Evolutionary conservation across 2,329 filamentous ascomycete species (phyloP), one percentile per base, ranked within the genome.

Genomic region (Coniosporium tulheliwenetii): DNA sequence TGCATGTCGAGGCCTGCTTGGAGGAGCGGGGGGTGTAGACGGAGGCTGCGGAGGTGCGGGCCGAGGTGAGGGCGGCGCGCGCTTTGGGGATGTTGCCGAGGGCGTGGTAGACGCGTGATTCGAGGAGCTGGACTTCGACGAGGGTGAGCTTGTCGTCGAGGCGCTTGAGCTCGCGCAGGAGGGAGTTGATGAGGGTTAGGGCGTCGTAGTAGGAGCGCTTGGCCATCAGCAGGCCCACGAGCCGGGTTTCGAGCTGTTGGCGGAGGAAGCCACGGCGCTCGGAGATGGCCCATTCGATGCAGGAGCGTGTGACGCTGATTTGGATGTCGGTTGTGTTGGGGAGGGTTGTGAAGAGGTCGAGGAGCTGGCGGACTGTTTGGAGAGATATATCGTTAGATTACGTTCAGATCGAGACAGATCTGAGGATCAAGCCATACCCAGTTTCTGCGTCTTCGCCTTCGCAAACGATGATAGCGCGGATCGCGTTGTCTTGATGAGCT

Each of bases 1-100:
- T 98, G 91, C 91, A 98, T 96, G 59, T 98, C 91, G 50, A 98
- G 75, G 53, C 91, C 86, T 37, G 91, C 91, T 67, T 98, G 93
- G 43, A 98, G 74, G 49, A 93, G 71, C 3, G 93, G 91, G 39
- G 91, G 91, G 87, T 95, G 70, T 98, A 98, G 47, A 98, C 91
- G 26, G 86, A 94, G 39, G 93, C 91, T 41, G 93, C 91, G 52
- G 84, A 93, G 37, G 91, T 98, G 54, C 91, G 80, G 43, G 91
- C 89, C 47, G 85, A 89, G 15, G 91, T 98, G 47, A 98, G 72
- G 41, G 91, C 91, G 37, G 93, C 91, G 54, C 91, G 84, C 39
- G 85, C 87, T 69, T 98, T 98, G 54, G 89, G 75, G 53, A 93
- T 85, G 67, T 98, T 98, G 49, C 91, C 91, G 44, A 98, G 74